These are phyloP conservation scores for Monilinia fructicola DNA, from an alignment of 2,329 filamentous ascomycete genomes.

Conservation along the genomic window DNA sequence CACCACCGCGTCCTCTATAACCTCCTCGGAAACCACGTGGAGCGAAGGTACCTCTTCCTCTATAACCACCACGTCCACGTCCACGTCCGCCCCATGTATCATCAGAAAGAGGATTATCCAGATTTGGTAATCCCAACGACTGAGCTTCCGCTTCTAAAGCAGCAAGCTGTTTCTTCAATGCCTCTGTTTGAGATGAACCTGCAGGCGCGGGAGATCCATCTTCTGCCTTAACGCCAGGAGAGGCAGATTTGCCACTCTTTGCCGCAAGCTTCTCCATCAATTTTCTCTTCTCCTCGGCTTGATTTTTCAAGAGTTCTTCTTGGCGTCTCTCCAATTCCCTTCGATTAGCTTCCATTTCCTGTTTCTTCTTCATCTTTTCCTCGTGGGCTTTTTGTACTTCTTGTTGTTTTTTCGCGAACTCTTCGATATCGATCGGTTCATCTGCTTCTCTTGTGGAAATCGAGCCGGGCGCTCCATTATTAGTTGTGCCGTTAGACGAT, in stretches of 20 bases:
- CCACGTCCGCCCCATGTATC: constrained; percentile 45
- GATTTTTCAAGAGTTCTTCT: constrained; percentile 59
- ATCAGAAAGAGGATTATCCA: constrained; percentile 56
- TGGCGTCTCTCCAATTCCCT: constrained; percentile 65
- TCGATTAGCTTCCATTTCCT: constrained; percentile 61
- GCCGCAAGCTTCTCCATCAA: constrained; percentile 62
- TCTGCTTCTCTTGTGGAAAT: constrained; percentile 30
- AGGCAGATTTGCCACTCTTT: constrained; percentile 45
- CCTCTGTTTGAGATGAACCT: constrained; percentile 53
- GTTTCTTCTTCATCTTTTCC: constrained; percentile 61
- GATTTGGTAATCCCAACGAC: constrained; percentile 53
- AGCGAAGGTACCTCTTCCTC: constrained; percentile 38
- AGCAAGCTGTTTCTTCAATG: constrained; percentile 69
- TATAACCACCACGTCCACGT: constrained; percentile 43
- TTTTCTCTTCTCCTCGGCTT: constrained; percentile 63
- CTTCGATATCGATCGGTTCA: constrained; percentile 63
- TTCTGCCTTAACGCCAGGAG: constrained; percentile 23
- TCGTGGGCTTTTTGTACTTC: constrained; percentile 70
- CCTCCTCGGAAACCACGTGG: constrained; percentile 46
- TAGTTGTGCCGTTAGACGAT: constrained; percentile 35
- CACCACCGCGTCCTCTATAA: constrained; percentile 49
- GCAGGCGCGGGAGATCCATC: constrained; percentile 28
- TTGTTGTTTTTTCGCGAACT: constrained; percentile 66
- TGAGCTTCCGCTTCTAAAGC: constrained; percentile 72
- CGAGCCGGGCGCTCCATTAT: constrained; percentile 36